Evolutionary conservation across 2,329 filamentous ascomycete genomes (phyloP), one percentile per base, ranked within the genome.

Genomic region (Hypoxylon sp.): DNA sequence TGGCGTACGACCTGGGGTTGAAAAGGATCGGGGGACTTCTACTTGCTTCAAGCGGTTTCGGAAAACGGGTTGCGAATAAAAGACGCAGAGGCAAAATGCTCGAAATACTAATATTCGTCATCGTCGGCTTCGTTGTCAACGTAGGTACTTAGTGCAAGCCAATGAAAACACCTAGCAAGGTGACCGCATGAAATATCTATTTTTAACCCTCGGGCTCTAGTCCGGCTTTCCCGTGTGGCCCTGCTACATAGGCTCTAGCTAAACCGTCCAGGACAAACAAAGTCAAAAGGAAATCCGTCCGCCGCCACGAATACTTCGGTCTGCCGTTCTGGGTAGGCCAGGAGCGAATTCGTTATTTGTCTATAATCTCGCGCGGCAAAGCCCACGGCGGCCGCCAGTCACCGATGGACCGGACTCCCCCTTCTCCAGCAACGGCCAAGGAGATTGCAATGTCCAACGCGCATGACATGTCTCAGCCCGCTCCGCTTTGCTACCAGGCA

Each of bases 301-400:
- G 36, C 36, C 48, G 50, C 32, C 54, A 36, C 30, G 20, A 18
- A 55, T 30, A 30, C 12, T 38, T 63, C 64, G 59, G 59, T 30
- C 64, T 63, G 32, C 64, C 59, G 42, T 56, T 60, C 59, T 64
- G 18, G 59, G 58, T 42, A 64, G 45, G 14, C 40, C 44, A 33
- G 44, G 32, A 42, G 32, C 18, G 22, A 62, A 50, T 40, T 53
- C 58, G 58, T 65, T 65, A 65, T 62, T 45, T 65, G 58, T 65
- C 58, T 51, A 33, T n/a, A 8, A 18, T 22, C 40, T 32, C 49
- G 6, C 20, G 42, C 33, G 51, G 33, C 42, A 59, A 49, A 54
- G 36, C 9, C 60, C 60, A 63, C 53, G 48, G 53, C 53, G 48
- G 46, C 38, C 38, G 24, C 40, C n/a, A n/a, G 12, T 55, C 45